Percentiles rank a stretch among this genome's conserved stretches.
Conservation (phyloP, 768 basidiomycete genomes). For the Tephrocybe sp. region DNA sequence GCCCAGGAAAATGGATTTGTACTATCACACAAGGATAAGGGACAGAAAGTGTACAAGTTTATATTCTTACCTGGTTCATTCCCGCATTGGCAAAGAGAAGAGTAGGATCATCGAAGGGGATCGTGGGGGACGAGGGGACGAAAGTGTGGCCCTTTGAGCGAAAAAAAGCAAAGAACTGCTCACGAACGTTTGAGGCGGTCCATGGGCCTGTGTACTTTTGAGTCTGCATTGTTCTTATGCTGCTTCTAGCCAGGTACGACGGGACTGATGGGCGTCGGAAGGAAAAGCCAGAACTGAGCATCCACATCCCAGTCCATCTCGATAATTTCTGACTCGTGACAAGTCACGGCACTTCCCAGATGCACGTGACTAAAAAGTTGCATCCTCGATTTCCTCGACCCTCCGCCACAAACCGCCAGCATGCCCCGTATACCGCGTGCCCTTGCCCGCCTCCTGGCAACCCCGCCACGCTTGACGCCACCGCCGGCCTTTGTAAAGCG, state of each 20-base stretch:
- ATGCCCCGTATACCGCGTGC: constrained; percentile 46
- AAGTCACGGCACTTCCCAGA: constrained; percentile 10
- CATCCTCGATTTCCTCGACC: neutral
- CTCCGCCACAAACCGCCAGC: neutral
- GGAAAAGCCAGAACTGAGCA: constrained; percentile 21
- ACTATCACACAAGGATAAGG: constrained; percentile 42
- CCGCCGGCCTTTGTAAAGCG: constrained; percentile 17
- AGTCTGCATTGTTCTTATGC: constrained; percentile 34
- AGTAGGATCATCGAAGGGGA: constrained; percentile 97
- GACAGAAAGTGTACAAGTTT: constrained; percentile 13
- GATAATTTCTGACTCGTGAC: constrained; percentile 21
- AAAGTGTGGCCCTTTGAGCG: constrained; percentile 76
- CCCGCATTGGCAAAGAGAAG: constrained; percentile 98
- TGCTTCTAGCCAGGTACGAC: constrained; percentile 10
- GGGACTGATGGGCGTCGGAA: constrained; percentile 27
- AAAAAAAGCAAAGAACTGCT: constrained; percentile 93
- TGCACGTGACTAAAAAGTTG: constrained; percentile 19
- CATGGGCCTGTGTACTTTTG: constrained; percentile 48
- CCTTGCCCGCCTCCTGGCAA: constrained; percentile 34
- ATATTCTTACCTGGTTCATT: constrained; percentile 85
- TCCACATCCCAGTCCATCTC: constrained; percentile 9
- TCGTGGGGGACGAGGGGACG: constrained; percentile 86
- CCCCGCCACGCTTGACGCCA: constrained; percentile 29
- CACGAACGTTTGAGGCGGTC: constrained; percentile 80
- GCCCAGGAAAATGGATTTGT: constrained; percentile 96